Percentiles rank a stretch among this genome's conserved stretches.
phyloP scores from a whole-genome alignment of 2,329 filamentous ascomycete genomes.

The Epichloe gansuensis region DNA sequence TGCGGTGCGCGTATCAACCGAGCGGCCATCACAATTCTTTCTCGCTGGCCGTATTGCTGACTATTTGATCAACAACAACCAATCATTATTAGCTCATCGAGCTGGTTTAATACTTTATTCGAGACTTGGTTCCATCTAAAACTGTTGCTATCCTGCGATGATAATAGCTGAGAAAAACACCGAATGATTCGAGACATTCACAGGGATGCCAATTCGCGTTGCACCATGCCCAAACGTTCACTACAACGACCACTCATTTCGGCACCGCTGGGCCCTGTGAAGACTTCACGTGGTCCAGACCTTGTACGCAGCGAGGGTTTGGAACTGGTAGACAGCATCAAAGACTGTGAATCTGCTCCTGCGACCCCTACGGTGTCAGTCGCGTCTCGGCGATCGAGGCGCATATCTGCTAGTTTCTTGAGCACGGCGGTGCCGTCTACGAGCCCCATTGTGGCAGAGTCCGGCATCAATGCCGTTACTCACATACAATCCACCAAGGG shows the following conservation, averaged over 20 bases:
- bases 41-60: too few species aligned
- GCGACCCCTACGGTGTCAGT: background rate
- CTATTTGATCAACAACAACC: too few species aligned
- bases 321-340: constrained; percentile 22
- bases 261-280: constrained; percentile 24
- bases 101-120: background rate
- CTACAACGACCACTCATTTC: constrained; percentile 20
- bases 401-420: constrained; percentile 20
- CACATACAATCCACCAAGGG: background rate
- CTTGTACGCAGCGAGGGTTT: constrained; percentile 22
- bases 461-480: constrained; percentile 13
- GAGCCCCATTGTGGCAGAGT: constrained; percentile 19
- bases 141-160: background rate
- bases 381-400: constrained; percentile 7
- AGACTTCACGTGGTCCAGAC: constrained; percentile 22
- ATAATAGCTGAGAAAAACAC: background rate
- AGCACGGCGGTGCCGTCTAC: constrained; percentile 13
- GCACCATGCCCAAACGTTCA: constrained; percentile 8
- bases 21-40: background rate
- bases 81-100: too few species aligned
- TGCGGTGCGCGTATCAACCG: background rate
- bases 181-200: background rate
- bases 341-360: constrained; percentile 17
- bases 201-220: background rate
- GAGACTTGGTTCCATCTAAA: background rate